Evolutionary conservation across 352 stramenopile species (phyloP), one percentile per base, ranked within the genome.

Genomic region (Phytophthora cactorum): DNA sequence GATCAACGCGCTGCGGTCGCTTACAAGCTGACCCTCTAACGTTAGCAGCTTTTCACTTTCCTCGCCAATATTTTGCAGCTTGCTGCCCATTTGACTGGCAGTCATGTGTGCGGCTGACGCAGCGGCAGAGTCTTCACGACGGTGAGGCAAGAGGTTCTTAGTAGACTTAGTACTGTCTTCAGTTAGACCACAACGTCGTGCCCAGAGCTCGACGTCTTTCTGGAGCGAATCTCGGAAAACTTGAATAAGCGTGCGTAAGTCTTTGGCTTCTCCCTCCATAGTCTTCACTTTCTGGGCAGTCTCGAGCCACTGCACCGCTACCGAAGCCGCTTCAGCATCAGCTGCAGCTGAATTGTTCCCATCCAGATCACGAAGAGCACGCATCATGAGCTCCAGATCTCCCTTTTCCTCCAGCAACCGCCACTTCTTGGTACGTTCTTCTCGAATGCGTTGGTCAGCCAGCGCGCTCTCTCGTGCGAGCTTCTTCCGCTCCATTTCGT

Each of bases 371-470:
- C 88, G 72, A 36, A 93, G 63, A 0, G 88, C 86, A 6, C 86
- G 78, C 38, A 96, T 77, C 66, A 93, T 90, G 8, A 96, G 64
- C 61, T 96, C 88, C 31, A 93, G 75, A 49, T 96, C 88, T 3
- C 83, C 86, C 52, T 95, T 96, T 39, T 93, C 86, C 63, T 96
- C 82, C 0, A 96, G 67, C 9, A 96, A 53, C 46, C 92, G 91
- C 88, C 88, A 96, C 56, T 94, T 96, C 39, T 88, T 78, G 4
- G 82, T 90, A 1, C 88, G 81, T 59, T 96, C 88, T 70, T 96
- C 86, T 39, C 84, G 75, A 27, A 93, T 90, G 47, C 88, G 88
- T 61, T 93, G 77, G 46, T 95, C 88, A 1, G 88, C 88, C 0
- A 92, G 53, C 0, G 83, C 84, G n/a, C 88, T 90, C 50, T 96